Conservation (phyloP, 1,139 yeast species). For the Debaryomyces robertsiae region DNA sequence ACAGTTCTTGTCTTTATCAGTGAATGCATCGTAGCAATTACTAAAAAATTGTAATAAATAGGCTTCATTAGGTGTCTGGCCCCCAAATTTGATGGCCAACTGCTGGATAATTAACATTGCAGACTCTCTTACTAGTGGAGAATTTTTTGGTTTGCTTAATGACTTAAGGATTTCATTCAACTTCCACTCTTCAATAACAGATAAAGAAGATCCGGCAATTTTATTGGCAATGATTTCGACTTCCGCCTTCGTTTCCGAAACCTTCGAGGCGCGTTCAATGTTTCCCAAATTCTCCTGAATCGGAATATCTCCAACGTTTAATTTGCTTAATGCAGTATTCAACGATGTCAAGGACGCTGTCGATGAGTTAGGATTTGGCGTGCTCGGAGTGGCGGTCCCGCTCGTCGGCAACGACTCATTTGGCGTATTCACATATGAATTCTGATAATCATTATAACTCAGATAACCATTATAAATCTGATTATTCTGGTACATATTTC, state of each 20-base stretch:
- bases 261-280: slow-evolving; percentile 57
- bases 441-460: slow-evolving; percentile 13
- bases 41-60: slow-evolving; percentile 61
- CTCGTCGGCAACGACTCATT: slow-evolving; percentile 42
- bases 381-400: slow-evolving; percentile 43
- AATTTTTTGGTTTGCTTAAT: slow-evolving; percentile 71
- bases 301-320: slow-evolving; percentile 63
- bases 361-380: slow-evolving; percentile 46
- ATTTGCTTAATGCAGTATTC: slow-evolving; percentile 66
- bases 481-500: slow-evolving; percentile 5
- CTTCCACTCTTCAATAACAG: slow-evolving; percentile 64
- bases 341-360: slow-evolving; percentile 74
- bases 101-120: slow-evolving; percentile 69
- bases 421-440: slow-evolving; percentile 27
- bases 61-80: slow-evolving; percentile 74
- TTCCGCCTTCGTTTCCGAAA: slow-evolving; percentile 67
- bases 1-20: slow-evolving; percentile 87
- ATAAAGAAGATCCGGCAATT: slow-evolving; percentile 47
- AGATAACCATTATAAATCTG: slow-evolving; percentile 10
- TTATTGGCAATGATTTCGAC: slow-evolving; percentile 57
- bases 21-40: slow-evolving; percentile 61
- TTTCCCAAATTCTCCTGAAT: slow-evolving; percentile 59
- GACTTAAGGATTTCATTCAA: slow-evolving; percentile 63
- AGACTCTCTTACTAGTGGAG: slow-evolving; percentile 75
- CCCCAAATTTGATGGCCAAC: slow-evolving; percentile 66